phyloP scores from a whole-genome alignment of 345 rosid species.

The Eucalyptus pauciflora region DNA sequence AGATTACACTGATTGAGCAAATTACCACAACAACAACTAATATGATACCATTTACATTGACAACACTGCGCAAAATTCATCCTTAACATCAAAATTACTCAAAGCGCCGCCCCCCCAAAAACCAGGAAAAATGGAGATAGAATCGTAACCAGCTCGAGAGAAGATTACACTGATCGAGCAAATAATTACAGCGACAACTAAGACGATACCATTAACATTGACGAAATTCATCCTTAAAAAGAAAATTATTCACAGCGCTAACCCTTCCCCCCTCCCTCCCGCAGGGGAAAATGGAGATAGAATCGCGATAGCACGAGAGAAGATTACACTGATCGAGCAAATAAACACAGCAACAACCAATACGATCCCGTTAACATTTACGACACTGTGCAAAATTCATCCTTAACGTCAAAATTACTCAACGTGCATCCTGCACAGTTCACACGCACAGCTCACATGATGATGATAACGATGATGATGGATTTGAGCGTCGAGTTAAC shows the following conservation, averaged over 20 bases:
- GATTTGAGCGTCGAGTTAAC: neutral
- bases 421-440: neutral
- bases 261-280: no score
- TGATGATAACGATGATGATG: neutral
- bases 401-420: neutral
- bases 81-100: neutral
- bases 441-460: neutral
- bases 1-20: neutral
- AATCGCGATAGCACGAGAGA: neutral
- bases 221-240: neutral
- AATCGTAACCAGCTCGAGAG: neutral
- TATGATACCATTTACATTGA: neutral
- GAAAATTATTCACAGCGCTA: no score
- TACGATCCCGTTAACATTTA: neutral
- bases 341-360: neutral
- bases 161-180: neutral
- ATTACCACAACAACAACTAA: neutral
- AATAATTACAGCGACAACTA: neutral
- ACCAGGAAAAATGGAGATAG: no score
- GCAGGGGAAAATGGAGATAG: no score
- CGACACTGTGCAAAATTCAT: neutral
- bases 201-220: neutral
- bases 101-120: neutral
- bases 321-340: neutral
- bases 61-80: neutral